Conservation (phyloP, 805 yeast species). For the Wickerhamiella kurtzmanii region DNA sequence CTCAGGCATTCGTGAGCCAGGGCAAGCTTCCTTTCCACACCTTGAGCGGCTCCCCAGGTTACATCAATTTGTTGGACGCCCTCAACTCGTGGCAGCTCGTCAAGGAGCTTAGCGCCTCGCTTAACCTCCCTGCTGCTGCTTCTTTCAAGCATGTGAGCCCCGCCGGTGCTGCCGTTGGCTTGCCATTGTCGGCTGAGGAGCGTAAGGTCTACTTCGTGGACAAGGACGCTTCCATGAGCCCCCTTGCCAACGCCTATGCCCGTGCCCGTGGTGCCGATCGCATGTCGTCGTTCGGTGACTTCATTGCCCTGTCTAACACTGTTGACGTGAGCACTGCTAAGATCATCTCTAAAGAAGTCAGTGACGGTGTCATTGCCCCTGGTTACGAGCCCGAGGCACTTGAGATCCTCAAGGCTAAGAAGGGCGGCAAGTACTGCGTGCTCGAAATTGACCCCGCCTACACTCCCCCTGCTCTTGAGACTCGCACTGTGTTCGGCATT, state of each 20-base stretch:
- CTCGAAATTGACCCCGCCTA: conserved; percentile 92
- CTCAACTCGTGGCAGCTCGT: conserved; percentile 98
- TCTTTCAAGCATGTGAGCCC: conserved; percentile 98
- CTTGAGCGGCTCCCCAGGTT: conserved; percentile 90
- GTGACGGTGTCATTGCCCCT: conserved; percentile 98
- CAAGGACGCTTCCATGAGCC: conserved; percentile 77
- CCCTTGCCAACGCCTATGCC: conserved; percentile 95
- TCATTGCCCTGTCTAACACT: conserved; percentile 91
- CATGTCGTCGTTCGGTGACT: conserved; percentile 98
- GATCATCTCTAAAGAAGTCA: conserved; percentile 92
- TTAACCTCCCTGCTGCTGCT: conserved; percentile 96
- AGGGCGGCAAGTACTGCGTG: conserved; percentile 94
- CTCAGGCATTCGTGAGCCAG: conserved; percentile 81
- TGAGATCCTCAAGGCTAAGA: conserved; percentile 76
- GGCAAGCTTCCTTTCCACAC: conserved; percentile 92
- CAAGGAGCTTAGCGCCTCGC: conserved; percentile 85
- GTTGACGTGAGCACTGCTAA: conserved; percentile 94
- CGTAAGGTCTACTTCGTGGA: conserved; percentile 90
- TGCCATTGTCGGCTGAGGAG: conserved; percentile 82
- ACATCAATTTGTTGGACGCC: conserved; percentile 92
- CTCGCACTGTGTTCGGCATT: conserved; percentile 93
- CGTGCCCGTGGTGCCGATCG: conserved; percentile 99
- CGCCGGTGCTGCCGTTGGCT: conserved; percentile 96
- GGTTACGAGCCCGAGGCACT: conserved; percentile 89
- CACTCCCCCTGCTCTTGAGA: conserved; percentile 67